Percentiles rank a stretch among this genome's conserved stretches.
Evolutionary conservation across 169 alveolate species (phyloP).

Genomic region (Plasmodium inui): DNA sequence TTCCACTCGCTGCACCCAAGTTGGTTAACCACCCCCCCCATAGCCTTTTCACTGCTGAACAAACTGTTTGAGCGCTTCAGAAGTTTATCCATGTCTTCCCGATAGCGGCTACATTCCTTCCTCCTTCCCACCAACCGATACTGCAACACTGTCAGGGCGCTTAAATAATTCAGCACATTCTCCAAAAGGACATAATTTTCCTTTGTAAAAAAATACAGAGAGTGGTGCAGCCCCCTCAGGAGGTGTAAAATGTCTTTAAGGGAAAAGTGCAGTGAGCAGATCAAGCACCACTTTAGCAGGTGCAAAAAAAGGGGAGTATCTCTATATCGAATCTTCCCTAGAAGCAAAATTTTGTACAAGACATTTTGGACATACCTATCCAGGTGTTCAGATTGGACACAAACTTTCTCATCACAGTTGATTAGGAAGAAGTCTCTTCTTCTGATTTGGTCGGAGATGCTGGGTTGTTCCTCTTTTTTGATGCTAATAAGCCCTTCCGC

Average conservation of each 20-base stretch:
- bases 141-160: constrained; percentile 11
- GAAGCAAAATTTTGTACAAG: constrained; percentile 12
- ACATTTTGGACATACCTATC: constrained; percentile 12
- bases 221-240: constrained; percentile 5
- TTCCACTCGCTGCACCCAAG: not conserved
- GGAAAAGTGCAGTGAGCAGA: constrained; percentile 21
- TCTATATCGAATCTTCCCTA: constrained; percentile 37
- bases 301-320: constrained; percentile 21
- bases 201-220: constrained; percentile 22
- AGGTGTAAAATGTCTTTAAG: constrained; percentile 25
- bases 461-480: not conserved
- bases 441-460: not conserved
- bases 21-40: not conserved
- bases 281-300: constrained; percentile 6
- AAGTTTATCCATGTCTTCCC: not conserved
- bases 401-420: not conserved
- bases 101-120: not conserved
- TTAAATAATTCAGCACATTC: constrained; percentile 28
- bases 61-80: not conserved
- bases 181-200: constrained; percentile 55
- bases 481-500: not conserved
- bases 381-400: not conserved
- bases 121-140: not conserved
- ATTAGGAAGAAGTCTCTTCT: not conserved
- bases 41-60: not conserved